Percentiles rank a stretch among this genome's conserved stretches.
Conservation (phyloP, 179 eudicot species). For the Spergularia azorica region DNA sequence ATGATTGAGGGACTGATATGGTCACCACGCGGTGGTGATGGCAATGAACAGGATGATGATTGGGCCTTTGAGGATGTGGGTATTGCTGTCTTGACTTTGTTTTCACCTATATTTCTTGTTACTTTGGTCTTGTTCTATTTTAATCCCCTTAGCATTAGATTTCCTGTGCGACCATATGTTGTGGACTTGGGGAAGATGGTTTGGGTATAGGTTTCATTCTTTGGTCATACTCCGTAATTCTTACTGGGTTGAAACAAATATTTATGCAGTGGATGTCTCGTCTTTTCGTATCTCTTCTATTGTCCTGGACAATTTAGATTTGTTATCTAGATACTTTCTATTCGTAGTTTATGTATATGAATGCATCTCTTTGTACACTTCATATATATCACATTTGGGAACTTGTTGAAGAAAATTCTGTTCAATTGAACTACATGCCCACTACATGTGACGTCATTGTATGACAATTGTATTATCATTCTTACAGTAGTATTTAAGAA, state of each 20-base stretch:
- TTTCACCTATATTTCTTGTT: not conserved
- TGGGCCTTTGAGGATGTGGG: conserved; percentile 96
- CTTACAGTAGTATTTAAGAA: not conserved
- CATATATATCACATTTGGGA: not conserved
- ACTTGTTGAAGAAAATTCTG: not conserved
- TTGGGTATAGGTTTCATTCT: not conserved
- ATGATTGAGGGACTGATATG: conserved; percentile 96
- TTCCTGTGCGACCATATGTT: not conserved
- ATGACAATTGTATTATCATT: not conserved
- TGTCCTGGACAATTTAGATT: not conserved
- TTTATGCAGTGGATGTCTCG: not conserved
- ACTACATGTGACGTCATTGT: not conserved
- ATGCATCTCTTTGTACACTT: not conserved
- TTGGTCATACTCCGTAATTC: not conserved
- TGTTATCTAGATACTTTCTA: not conserved
- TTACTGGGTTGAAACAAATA: not conserved
- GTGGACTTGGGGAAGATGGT: not conserved
- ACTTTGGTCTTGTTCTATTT: not conserved
- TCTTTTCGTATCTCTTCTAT: not conserved
- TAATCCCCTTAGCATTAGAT: not conserved
- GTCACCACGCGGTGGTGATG: conserved; percentile 85
- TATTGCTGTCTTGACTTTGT: conserved; percentile 4
- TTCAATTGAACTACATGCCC: not conserved
- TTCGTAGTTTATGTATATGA: not conserved
- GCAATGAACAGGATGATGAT: conserved; percentile 65